These are phyloP conservation scores for Psidium guajava DNA, from an alignment of 345 rosid species.

Conservation along the genomic window DNA sequence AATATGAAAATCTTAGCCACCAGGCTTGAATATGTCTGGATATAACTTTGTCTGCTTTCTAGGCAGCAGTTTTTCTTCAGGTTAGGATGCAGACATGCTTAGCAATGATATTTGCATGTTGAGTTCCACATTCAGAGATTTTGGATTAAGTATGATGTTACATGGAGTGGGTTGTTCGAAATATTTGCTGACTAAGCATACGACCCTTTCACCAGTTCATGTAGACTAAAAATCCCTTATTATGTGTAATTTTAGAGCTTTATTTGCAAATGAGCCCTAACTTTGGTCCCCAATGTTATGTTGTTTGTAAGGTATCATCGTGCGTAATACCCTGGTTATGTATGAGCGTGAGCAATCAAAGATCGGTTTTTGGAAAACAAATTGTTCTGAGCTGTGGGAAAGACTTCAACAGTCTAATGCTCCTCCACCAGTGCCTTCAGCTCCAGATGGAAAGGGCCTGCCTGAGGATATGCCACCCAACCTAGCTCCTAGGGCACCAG, in stretches of 20 bases:
- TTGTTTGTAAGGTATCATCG: conserved; percentile 48
- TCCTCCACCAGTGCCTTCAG: conserved; percentile 27
- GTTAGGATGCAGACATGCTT: background rate
- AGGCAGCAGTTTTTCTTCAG: background rate
- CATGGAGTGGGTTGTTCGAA: background rate
- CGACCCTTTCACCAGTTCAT: background rate
- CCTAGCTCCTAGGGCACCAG: conserved; percentile 21
- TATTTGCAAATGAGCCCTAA: background rate
- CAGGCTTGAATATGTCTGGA: background rate
- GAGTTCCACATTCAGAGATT: background rate
- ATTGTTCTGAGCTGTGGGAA: conserved; percentile 84
- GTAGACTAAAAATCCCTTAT: background rate
- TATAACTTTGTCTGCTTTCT: background rate
- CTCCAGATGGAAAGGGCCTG: conserved; percentile 22
- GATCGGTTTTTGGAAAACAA: conserved; percentile 96
- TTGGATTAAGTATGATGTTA: background rate
- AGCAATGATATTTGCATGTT: background rate
- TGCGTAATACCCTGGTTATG: conserved; percentile 78
- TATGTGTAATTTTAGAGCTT: background rate
- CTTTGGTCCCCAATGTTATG: background rate
- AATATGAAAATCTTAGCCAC: background rate
- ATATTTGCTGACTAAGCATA: background rate
- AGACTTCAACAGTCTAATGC: conserved; percentile 46
- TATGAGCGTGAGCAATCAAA: conserved; percentile 79
- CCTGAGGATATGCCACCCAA: conserved; percentile 20